Evolutionary conservation across 345 rosid genomes (phyloP).

Genomic region (Camelina sativa): DNA sequence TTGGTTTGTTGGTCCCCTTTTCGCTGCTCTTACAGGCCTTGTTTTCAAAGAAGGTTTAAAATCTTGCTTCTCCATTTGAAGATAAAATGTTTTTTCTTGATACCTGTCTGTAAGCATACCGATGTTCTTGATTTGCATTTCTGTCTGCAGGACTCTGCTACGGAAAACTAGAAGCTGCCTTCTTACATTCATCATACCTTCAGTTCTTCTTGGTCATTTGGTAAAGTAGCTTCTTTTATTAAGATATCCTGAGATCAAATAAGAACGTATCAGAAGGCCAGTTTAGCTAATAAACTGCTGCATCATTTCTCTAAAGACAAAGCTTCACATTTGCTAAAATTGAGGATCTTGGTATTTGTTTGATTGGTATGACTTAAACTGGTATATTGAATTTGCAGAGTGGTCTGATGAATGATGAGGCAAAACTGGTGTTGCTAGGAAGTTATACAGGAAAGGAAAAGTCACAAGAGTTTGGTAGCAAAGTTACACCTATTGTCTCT

Average conservation of each 20-base stretch:
- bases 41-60: slow-evolving; percentile 91
- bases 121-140: slow-evolving; percentile 30
- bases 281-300: not conserved
- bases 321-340: not conserved
- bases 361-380: not conserved
- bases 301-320: not conserved
- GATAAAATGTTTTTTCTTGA: too few species aligned
- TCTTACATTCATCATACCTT: slow-evolving; percentile 85
- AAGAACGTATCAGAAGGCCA: not conserved
- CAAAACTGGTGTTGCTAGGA: slow-evolving; percentile 64
- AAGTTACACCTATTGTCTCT: slow-evolving; percentile 85
- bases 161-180: slow-evolving; percentile 92
- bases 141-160: slow-evolving; percentile 76
- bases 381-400: slow-evolving; percentile 51
- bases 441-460: slow-evolving; percentile 74
- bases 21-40: slow-evolving; percentile 86
- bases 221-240: slow-evolving; percentile 48
- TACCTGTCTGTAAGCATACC: not conserved
- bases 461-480: slow-evolving; percentile 81
- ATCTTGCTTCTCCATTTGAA: not conserved
- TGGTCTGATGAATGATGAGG: slow-evolving; percentile 78
- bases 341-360: not conserved
- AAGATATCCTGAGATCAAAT: slow-evolving; percentile 10
- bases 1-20: slow-evolving; percentile 95
- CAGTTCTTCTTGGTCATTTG: slow-evolving; percentile 89